Conservation (phyloP, 2,329 filamentous ascomycete species). For the Hypocreales sp. region DNA sequence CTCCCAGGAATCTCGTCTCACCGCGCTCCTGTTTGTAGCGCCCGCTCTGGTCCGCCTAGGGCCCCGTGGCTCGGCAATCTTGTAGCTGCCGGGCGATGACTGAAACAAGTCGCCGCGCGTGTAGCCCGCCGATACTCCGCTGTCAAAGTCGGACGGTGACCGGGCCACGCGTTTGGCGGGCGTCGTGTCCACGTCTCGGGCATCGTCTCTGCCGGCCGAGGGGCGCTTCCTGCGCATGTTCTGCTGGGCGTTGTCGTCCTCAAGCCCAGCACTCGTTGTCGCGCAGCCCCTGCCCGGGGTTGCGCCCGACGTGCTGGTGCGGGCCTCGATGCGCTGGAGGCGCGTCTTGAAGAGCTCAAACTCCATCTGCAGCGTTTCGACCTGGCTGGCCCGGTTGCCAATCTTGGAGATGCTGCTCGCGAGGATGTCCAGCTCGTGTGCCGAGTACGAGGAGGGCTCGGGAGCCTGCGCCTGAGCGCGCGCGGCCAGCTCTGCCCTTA, state of each 20-base stretch:
- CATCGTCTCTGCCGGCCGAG: conserved; percentile 5
- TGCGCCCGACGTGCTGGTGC: conserved; percentile 1
- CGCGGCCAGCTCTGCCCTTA: conserved; percentile 13
- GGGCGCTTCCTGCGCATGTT: conserved; percentile 7
- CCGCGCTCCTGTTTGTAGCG: too few species aligned
- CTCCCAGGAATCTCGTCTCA: too few species aligned
- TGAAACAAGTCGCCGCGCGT: too few species aligned
- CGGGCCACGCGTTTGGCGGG: conserved; percentile 10
- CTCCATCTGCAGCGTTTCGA: conserved; percentile 26
- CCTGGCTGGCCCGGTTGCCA: conserved; percentile 19
- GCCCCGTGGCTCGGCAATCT: too few species aligned
- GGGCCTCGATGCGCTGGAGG: conserved; percentile 17
- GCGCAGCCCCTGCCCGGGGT: conserved; percentile 1
- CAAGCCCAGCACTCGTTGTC: not conserved
- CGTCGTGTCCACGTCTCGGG: conserved; percentile 4
- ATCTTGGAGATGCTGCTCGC: conserved; percentile 22
- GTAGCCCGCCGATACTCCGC: too few species aligned
- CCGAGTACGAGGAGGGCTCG: conserved; percentile 9
- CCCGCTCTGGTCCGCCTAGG: too few species aligned
- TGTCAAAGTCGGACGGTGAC: conserved; percentile 8
- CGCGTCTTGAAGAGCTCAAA: conserved; percentile 22
- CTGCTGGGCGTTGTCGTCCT: not conserved
- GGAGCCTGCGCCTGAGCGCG: conserved; percentile 6
- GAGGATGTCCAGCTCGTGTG: conserved; percentile 23
- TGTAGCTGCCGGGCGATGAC: too few species aligned